Evolutionary conservation across 2,329 filamentous ascomycete species (phyloP).

Genomic region (Epichloe scottii): DNA sequence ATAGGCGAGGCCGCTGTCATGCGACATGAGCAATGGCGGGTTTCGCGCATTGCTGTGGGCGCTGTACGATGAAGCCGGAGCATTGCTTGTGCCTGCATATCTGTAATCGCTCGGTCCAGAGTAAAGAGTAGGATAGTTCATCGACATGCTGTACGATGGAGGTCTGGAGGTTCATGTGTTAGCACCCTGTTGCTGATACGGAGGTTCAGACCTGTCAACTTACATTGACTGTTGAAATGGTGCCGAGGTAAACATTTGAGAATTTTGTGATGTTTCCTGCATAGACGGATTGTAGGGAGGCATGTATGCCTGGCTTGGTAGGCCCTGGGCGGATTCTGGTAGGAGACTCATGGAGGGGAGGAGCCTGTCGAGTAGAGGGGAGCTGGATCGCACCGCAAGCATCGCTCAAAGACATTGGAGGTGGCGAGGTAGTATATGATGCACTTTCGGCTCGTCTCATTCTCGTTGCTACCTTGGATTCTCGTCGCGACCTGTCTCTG

Average conservation of each 20-base stretch:
- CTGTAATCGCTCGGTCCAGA: slow-evolving; percentile 24
- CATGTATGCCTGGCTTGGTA: slow-evolving; percentile 32
- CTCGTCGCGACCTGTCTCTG: slow-evolving; percentile 44
- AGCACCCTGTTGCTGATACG: background rate
- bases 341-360: slow-evolving; percentile 37
- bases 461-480: slow-evolving; percentile 40
- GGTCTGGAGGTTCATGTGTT: slow-evolving; percentile 16
- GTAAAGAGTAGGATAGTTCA: slow-evolving; percentile 30
- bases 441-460: slow-evolving; percentile 38
- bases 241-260: slow-evolving; percentile 19
- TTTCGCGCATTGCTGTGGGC: slow-evolving; percentile 22
- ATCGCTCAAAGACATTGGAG: slow-evolving; percentile 24
- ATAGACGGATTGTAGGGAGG: slow-evolving; percentile 37
- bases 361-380: slow-evolving; percentile 37
- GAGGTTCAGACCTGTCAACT: slow-evolving; percentile 10
- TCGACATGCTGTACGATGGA: slow-evolving; percentile 28
- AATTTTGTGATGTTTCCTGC: slow-evolving; percentile 28
- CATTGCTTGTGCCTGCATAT: slow-evolving; percentile 18
- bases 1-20: slow-evolving; percentile 31
- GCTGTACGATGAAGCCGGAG: background rate
- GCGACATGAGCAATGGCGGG: slow-evolving; percentile 24
- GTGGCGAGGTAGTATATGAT: slow-evolving; percentile 27
- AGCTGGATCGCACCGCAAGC: slow-evolving; percentile 29
- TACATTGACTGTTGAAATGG: slow-evolving; percentile 25
- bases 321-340: slow-evolving; percentile 33